Percentiles rank a stretch among this genome's conserved stretches.
phyloP scores from a whole-genome alignment of 257 asterid species.

The Nicotiana paniculata region DNA sequence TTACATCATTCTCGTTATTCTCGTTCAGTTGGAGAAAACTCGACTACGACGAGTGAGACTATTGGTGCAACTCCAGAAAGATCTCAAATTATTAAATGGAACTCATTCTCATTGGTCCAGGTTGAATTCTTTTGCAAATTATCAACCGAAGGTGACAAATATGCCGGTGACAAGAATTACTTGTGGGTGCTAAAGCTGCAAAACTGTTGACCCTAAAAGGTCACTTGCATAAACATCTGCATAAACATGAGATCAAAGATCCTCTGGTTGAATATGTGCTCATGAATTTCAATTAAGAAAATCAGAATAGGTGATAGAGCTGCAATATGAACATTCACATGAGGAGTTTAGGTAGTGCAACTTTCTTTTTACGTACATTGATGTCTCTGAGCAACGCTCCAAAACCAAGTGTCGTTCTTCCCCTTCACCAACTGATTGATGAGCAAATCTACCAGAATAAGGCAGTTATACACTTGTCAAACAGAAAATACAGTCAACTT shows the following conservation, averaged over 20 bases:
- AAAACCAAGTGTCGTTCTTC: slow-evolving; percentile 71
- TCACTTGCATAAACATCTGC: neutral
- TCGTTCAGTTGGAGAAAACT: too few species aligned
- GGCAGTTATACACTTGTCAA: slow-evolving; percentile 13
- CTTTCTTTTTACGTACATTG: slow-evolving; percentile 52
- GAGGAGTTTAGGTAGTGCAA: slow-evolving; percentile 5
- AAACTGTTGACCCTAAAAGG: neutral
- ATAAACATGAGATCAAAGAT: neutral
- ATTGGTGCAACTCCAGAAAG: too few species aligned
- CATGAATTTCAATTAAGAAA: neutral
- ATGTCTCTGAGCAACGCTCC: slow-evolving; percentile 75
- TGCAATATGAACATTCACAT: neutral
- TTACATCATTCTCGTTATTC: too few species aligned
- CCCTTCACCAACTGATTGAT: slow-evolving; percentile 92
- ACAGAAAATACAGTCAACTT: neutral
- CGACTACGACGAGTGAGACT: too few species aligned
- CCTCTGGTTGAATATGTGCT: neutral
- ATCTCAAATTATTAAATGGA: too few species aligned
- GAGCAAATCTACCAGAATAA: slow-evolving; percentile 58
- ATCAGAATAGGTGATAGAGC: neutral
- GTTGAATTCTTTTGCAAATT: too few species aligned
- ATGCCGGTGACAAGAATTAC: too few species aligned
- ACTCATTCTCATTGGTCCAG: too few species aligned
- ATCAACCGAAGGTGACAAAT: too few species aligned
- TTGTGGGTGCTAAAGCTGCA: neutral